Evolutionary conservation across 2,329 filamentous ascomycete genomes (phyloP).

Genomic region (Hortaea sp.): DNA sequence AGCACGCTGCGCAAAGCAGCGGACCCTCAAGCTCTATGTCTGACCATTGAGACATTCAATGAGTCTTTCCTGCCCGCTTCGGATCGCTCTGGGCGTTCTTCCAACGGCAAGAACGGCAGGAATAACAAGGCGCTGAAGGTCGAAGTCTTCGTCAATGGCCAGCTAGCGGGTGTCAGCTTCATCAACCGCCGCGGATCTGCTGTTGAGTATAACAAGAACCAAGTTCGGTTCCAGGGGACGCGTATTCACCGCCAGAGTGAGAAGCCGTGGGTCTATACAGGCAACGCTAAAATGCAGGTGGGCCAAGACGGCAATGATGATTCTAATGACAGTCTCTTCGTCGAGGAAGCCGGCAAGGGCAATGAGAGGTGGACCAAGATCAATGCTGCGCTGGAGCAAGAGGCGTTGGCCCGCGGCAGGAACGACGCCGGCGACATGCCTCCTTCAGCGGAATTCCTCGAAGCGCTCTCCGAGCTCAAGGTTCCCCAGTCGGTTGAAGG

Average conservation of each 20-base stretch:
- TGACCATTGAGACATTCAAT: slow-evolving; percentile 18
- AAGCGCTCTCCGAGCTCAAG: slow-evolving; percentile 25
- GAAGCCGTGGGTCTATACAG: slow-evolving; percentile 33
- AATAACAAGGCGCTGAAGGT: slow-evolving; percentile 32
- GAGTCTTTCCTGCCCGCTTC: slow-evolving; percentile 9
- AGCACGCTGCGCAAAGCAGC: background rate
- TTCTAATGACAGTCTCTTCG: slow-evolving; percentile 2
- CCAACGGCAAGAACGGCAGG: background rate
- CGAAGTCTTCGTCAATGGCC: slow-evolving; percentile 40
- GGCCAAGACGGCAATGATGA: slow-evolving; percentile 10
- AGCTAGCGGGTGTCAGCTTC: slow-evolving; percentile 23
- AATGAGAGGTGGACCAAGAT: slow-evolving; percentile 29
- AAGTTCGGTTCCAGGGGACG: slow-evolving; percentile 28
- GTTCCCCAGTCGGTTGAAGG: slow-evolving; percentile 26
- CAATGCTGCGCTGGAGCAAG: slow-evolving; percentile 19
- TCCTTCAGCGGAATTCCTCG: slow-evolving; percentile 30
- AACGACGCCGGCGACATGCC: slow-evolving; percentile 23
- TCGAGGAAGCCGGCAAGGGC: slow-evolving; percentile 1
- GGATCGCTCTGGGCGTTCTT: background rate
- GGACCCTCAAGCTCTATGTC: slow-evolving; percentile 13
- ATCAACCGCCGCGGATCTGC: slow-evolving; percentile 8
- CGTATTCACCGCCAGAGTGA: slow-evolving; percentile 31
- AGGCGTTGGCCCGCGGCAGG: slow-evolving; percentile 26
- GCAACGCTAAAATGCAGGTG: too few species aligned
- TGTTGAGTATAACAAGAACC: slow-evolving; percentile 6